Percentiles rank a stretch among this genome's conserved stretches.
Evolutionary conservation across 2,329 filamentous ascomycete genomes (phyloP).

Genomic region (Diaporthe capsici): DNA sequence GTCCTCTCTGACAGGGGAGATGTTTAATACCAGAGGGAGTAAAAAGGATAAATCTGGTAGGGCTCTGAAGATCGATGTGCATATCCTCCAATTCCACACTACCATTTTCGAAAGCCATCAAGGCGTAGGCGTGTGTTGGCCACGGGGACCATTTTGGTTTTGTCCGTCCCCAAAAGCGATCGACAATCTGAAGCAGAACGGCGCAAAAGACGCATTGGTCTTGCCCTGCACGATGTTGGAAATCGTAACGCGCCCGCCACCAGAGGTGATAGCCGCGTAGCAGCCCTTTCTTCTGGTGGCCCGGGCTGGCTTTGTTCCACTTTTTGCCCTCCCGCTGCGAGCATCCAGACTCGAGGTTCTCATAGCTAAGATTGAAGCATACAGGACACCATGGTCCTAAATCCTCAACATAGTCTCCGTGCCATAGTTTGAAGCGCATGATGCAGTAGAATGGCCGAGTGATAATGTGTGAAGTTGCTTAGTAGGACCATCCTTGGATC

Average conservation of each 20-base stretch:
- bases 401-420: neutral
- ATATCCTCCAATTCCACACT: neutral
- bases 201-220: neutral
- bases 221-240: neutral
- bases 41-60: neutral
- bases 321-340: neutral
- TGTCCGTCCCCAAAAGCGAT: neutral
- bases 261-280: neutral
- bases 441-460: neutral
- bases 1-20: neutral
- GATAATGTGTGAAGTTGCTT: neutral
- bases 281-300: neutral
- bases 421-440: neutral
- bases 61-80: rapidly evolving
- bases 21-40: neutral
- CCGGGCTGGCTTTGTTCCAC: neutral
- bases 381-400: neutral
- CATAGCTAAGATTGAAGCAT: neutral
- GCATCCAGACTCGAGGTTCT: neutral
- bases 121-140: neutral
- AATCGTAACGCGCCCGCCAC: neutral
- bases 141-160: rapidly evolving
- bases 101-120: neutral
- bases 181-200: neutral
- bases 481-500: neutral